Evolutionary conservation across 495 filamentous ascomycete species (phyloP), one percentile per base, ranked within the genome.

Genomic region (Staphylotrichum longicolle): DNA sequence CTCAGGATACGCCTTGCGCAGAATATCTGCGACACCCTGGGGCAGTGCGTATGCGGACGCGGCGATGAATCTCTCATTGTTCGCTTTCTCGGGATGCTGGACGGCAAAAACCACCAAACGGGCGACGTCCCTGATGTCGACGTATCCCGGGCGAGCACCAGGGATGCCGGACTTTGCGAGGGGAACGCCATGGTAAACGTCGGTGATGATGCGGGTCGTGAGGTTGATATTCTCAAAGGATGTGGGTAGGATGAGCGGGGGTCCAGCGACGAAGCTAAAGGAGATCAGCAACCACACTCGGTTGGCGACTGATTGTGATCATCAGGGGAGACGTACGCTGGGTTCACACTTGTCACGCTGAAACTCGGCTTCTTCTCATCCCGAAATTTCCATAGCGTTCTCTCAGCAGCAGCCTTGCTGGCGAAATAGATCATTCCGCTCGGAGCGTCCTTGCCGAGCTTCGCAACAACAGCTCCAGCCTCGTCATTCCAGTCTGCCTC

Each of bases 401-500:
- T 75, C 68, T 88, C 85, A 0, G 75, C 79, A 39, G 78, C 74
- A 1, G 76, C 78, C 64, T 89, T 87, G 61, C 78, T 80, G 0
- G 82, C 82, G 0, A 68, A 66, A 61, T 89, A 85, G 3, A 84
- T 77, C 34, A 67, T 49, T 14, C 62, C 65, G 1, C 63, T 67
- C 3, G 75, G 70, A 1, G 69, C 55, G 7, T 73, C 56, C 12
- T 66, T 58, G 45, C 73, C 77, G 4, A 67, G 52, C 30, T 70
- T 14, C 5, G 57, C 62, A 10, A 76, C 63, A 0, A 66, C 47
- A 0, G 52, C 27, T 49, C 72, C 72, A 37, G 77, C 69, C 0
- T 55, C 61, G 3, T 68, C 68, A 69, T 80, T 79, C 79, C 79
- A 82, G 57, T 80, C 71, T 5, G 62, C 57, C 56, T 79, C 78